Conservation (phyloP, 2,329 filamentous ascomycete genomes). For the Hymenoscyphus scutula region DNA sequence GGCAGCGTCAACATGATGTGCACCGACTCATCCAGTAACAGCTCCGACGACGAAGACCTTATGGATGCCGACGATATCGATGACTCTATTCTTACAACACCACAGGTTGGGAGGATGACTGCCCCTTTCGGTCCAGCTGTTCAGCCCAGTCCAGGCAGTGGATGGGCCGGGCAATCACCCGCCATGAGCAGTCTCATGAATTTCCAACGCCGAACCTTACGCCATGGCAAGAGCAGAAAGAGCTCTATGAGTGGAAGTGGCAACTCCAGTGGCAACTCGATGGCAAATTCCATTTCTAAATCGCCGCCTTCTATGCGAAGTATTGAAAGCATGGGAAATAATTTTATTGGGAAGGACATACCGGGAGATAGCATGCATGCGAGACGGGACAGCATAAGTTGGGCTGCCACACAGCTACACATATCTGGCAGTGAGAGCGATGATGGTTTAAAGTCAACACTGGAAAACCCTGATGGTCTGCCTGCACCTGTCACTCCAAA, state of each 20-base stretch:
- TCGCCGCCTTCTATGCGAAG: constrained; percentile 65
- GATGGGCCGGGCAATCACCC: constrained; percentile 68
- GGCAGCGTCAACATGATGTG: constrained; percentile 58
- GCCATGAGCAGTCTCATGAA: constrained; percentile 76
- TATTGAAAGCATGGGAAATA: constrained; percentile 34
- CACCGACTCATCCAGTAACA: constrained; percentile 74
- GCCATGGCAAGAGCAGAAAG: constrained; percentile 60
- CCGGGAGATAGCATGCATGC: constrained; percentile 50
- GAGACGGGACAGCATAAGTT: constrained; percentile 82
- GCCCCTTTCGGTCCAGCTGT: constrained; percentile 42
- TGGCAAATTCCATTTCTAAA: constrained; percentile 66
- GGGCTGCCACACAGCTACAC: constrained; percentile 85
- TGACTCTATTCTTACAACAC: constrained; percentile 79
- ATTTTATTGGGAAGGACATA: constrained; percentile 53
- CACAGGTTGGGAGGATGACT: constrained; percentile 65
- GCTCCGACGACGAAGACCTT: constrained; percentile 65
- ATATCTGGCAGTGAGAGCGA: constrained; percentile 80
- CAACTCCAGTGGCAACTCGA: constrained; percentile 70
- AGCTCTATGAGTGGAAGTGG: constrained; percentile 69
- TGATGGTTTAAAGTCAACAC: constrained; percentile 55
- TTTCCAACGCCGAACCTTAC: constrained; percentile 63
- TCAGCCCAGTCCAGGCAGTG: constrained; percentile 52
- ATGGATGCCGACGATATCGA: constrained; percentile 73
- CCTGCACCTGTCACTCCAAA: constrained; percentile 43
- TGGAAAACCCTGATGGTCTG: constrained; percentile 40